Evolutionary conservation across 305 asterid genomes (phyloP), one percentile per base, ranked within the genome.

Genomic region (Fraxinus sp.): DNA sequence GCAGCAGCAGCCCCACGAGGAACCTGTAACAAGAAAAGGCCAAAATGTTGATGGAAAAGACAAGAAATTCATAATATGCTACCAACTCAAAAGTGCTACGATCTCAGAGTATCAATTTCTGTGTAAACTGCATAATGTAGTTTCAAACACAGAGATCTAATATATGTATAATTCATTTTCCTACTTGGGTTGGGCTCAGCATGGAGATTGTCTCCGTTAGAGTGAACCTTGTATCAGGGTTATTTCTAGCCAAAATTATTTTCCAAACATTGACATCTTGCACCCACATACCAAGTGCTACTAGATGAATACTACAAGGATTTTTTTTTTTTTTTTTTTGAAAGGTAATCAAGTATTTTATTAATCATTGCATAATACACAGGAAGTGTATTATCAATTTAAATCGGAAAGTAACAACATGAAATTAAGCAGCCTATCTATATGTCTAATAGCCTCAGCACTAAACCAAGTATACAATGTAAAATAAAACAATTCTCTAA

Each of bases 1-100:
- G 99, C 90, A 76, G 98, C 99, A 74, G 92, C 93, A 73, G 98
- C 98, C 84, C 99, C 99, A 57, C 98, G 98, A 36, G 99, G 99
- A 89, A 97, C 98, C 99, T 97, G 80, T 64, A 84, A 82, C 78
- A 82, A 82, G 78, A 79, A 33, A 78, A 81, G 77, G 77, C 79
- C 82, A 78, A 57, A 79, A 82, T n/a, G 14, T 55, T 9, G 3
- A 26, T 32, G 35, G 55, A 30, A 18, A 13, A 18, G 35, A 18
- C 4, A 8, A 74, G 14, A 36, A 80, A 35, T 10, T 66, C 41
- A 11, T 26, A 30, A 14, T 49, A 68, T 24, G 76, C 80, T 22
- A 73, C 75, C 78, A 70, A 80, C 30, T 2, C 4, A 5, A 13
- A 66, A 66, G 41, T 28, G 32, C 41, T 70, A 62, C 75, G 7